phyloP scores from a whole-genome alignment of 345 rosid genomes.

The Eutrema heterophyllum region DNA sequence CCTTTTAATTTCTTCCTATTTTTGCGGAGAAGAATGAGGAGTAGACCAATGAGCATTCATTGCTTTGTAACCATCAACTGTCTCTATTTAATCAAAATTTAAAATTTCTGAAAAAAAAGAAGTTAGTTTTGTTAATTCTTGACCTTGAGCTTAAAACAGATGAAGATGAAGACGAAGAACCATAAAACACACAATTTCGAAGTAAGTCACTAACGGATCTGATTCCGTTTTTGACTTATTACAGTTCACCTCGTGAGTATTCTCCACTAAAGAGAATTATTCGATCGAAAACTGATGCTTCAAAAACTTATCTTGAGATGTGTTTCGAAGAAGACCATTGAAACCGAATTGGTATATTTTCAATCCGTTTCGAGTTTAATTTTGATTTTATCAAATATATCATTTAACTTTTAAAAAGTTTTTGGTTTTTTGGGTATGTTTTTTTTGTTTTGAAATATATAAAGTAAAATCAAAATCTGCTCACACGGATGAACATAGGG shows the following conservation, averaged over 20 bases:
- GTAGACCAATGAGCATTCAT: constrained; percentile 21
- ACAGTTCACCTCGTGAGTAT: constrained; percentile 13
- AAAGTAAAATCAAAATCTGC: too few species aligned
- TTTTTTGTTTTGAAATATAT: too few species aligned
- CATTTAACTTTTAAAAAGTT: background rate
- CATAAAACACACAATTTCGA: background rate
- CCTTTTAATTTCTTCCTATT: background rate
- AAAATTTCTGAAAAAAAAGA: background rate
- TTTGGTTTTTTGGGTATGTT: too few species aligned
- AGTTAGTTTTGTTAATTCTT: background rate
- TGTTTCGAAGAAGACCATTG: background rate
- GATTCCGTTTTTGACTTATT: constrained; percentile 19
- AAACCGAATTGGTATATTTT: constrained; percentile 3
- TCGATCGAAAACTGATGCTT: constrained; percentile 9
- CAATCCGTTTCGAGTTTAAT: background rate
- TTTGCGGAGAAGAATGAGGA: constrained; percentile 28
- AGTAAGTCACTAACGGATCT: constrained; percentile 17
- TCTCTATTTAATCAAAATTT: constrained; percentile 6
- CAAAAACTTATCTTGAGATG: background rate
- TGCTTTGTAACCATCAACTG: constrained; percentile 15
- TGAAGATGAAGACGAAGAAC: background rate
- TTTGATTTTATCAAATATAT: background rate
- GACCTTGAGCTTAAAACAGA: background rate
- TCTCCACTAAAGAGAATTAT: constrained; percentile 22
- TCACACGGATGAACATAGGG: too few species aligned